Evolutionary conservation across 2,329 filamentous ascomycete species (phyloP).

Genomic region (Fusarium sororula): DNA sequence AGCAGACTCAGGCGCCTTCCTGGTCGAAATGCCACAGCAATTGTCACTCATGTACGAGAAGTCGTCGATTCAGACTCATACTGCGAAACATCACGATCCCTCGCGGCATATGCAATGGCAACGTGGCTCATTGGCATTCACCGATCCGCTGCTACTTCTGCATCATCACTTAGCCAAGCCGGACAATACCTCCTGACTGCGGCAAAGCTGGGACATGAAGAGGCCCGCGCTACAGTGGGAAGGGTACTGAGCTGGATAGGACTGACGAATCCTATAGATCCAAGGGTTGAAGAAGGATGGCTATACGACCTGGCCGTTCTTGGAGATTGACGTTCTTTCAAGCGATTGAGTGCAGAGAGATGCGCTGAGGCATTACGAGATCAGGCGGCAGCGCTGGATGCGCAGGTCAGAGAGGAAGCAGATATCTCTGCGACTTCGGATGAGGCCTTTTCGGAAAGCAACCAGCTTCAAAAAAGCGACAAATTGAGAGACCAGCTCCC

Average conservation of each 20-base stretch:
- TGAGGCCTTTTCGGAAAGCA: neutral
- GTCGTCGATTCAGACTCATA: neutral
- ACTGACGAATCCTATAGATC: neutral
- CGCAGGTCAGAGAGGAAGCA: rapidly evolving
- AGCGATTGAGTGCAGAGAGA: neutral
- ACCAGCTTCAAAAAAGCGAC: neutral
- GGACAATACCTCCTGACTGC: neutral
- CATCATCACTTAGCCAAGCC: neutral
- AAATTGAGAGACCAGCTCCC: rapidly evolving
- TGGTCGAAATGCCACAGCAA: neutral
- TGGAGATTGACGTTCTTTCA: neutral
- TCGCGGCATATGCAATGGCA: neutral
- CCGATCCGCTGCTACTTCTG: neutral
- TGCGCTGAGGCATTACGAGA: neutral
- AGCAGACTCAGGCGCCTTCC: neutral
- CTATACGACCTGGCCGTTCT: neutral
- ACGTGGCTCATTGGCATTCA: neutral
- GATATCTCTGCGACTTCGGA: neutral
- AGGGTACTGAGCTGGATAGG: neutral
- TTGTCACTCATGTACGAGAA: neutral
- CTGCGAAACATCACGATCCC: neutral
- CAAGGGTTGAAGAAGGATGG: neutral
- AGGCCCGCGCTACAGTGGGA: neutral
- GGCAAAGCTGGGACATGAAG: neutral
- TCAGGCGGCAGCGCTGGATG: rapidly evolving